These are phyloP conservation scores for Syncephalastrum racemosum DNA, from an alignment of 371 early-diverging fungal species.

Conservation along the genomic window DNA sequence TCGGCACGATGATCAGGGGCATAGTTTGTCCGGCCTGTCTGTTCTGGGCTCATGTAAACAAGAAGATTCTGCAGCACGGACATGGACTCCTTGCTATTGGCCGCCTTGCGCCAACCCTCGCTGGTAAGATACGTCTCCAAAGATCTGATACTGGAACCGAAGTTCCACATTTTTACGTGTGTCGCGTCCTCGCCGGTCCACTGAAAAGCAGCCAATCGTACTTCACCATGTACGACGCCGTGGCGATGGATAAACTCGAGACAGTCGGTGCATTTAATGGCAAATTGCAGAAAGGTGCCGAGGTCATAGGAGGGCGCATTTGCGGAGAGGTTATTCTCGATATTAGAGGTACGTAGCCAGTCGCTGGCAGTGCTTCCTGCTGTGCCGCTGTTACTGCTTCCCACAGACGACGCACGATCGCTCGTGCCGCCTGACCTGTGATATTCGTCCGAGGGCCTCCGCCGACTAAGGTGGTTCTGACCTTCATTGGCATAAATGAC, in stretches of 20 bases:
- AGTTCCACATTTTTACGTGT: slow-evolving; percentile 40
- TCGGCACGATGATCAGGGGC: slow-evolving; percentile 58
- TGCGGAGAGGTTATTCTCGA: too few relatives aligned
- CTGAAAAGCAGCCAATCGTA: slow-evolving; percentile 37
- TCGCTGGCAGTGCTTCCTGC: slow-evolving; percentile 6
- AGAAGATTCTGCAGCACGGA: slow-evolving; percentile 24
- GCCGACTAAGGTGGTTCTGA: slow-evolving; percentile 14
- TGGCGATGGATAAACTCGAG: slow-evolving; percentile 46
- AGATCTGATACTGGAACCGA: slow-evolving; percentile 35
- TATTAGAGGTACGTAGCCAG: slow-evolving; percentile 3
- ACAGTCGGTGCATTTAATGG: slow-evolving; percentile 44
- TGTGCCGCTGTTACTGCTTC: slow-evolving; percentile 4
- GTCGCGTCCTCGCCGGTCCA: slow-evolving; percentile 36
- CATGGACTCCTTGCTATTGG: slow-evolving; percentile 33
- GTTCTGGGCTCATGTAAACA: slow-evolving; percentile 50
- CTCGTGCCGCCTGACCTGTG: neutral
- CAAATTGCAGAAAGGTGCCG: slow-evolving; percentile 44
- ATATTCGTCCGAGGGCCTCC: slow-evolving; percentile 8
- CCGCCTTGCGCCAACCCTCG: slow-evolving; percentile 46
- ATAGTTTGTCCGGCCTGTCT: slow-evolving; percentile 59
- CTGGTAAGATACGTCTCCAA: slow-evolving; percentile 40
- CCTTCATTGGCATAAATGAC: slow-evolving; percentile 41
- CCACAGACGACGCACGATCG: slow-evolving; percentile 2
- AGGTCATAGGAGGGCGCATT: slow-evolving; percentile 29
- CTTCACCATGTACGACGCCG: slow-evolving; percentile 43